Conservation (phyloP, 192 early-diverging fungal genomes). For the Oehlia diaphana region DNA sequence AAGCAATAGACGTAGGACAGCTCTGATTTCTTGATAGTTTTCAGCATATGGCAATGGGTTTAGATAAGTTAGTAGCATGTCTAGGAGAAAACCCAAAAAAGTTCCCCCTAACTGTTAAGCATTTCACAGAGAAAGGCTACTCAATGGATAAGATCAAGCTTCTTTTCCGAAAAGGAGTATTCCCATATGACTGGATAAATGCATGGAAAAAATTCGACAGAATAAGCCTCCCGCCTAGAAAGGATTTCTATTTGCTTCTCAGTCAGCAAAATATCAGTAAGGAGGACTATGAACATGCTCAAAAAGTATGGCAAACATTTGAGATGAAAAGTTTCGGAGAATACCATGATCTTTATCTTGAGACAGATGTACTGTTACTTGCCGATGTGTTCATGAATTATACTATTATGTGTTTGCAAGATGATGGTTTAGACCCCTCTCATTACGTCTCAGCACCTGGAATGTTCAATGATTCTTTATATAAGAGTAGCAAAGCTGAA, state of each 20-base stretch:
- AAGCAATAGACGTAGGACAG: too few species aligned
- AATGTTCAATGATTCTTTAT: constrained; percentile 24
- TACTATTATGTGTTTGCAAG: constrained; percentile 26
- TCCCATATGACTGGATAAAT: constrained; percentile 28
- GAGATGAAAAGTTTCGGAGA: neutral
- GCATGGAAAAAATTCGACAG: constrained; percentile 21
- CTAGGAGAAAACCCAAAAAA: too few species aligned
- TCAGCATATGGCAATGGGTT: too few species aligned
- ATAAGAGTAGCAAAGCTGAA: constrained; percentile 18
- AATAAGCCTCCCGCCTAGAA: too few species aligned
- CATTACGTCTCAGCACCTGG: constrained; percentile 17
- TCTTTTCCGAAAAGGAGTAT: neutral
- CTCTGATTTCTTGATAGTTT: too few species aligned
- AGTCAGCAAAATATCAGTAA: constrained; percentile 9
- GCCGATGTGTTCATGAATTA: too few species aligned
- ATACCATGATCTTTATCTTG: too few species aligned
- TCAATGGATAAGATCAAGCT: too few species aligned
- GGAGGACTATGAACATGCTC: constrained; percentile 1
- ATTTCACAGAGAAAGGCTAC: too few species aligned
- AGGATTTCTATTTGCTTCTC: constrained; percentile 26
- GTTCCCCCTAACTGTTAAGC: too few species aligned
- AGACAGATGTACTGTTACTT: too few species aligned
- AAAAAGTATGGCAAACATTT: neutral
- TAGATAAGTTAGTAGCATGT: too few species aligned
- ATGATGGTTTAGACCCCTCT: constrained; percentile 1